phyloP scores from a whole-genome alignment of 2,329 filamentous ascomycete genomes.

The Endothia cerciana region DNA sequence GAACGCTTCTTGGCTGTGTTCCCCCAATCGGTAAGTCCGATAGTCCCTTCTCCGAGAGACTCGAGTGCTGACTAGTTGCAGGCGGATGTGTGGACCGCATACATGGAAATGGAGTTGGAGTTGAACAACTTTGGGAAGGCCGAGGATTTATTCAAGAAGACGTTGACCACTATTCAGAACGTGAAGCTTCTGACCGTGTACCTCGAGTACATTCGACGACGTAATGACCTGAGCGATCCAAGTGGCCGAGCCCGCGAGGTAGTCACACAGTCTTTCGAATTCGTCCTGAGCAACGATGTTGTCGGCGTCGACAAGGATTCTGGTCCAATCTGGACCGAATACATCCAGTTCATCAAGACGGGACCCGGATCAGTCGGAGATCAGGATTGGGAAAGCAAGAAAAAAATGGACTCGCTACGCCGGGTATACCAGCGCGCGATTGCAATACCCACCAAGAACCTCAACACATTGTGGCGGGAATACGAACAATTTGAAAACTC shows the following conservation, averaged over 20 bases:
- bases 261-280: slow-evolving; percentile 87
- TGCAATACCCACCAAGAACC: slow-evolving; percentile 79
- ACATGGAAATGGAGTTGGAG: slow-evolving; percentile 86
- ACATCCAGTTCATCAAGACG: slow-evolving; percentile 89
- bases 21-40: slow-evolving; percentile 79
- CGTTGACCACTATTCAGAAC: slow-evolving; percentile 77
- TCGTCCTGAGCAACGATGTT: slow-evolving; percentile 72
- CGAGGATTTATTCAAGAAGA: slow-evolving; percentile 81
- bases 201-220: slow-evolving; percentile 90
- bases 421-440: slow-evolving; percentile 93
- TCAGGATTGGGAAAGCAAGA: slow-evolving; percentile 90
- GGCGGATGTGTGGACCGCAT: slow-evolving; percentile 91
- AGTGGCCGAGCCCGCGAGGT: slow-evolving; percentile 76
- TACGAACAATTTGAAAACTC: slow-evolving; percentile 96
- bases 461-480: slow-evolving; percentile 91
- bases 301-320: slow-evolving; percentile 92
- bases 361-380: slow-evolving; percentile 86
- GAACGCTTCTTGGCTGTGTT: slow-evolving; percentile 87
- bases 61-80: slow-evolving; percentile 48
- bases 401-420: slow-evolving; percentile 93
- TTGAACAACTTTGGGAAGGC: slow-evolving; percentile 80
- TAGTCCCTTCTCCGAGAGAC: slow-evolving; percentile 7
- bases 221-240: slow-evolving; percentile 85
- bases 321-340: slow-evolving; percentile 90
- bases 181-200: slow-evolving; percentile 92